Evolutionary conservation across 2,329 filamentous ascomycete genomes (phyloP).

Genomic region (Alternaria postmessia): DNA sequence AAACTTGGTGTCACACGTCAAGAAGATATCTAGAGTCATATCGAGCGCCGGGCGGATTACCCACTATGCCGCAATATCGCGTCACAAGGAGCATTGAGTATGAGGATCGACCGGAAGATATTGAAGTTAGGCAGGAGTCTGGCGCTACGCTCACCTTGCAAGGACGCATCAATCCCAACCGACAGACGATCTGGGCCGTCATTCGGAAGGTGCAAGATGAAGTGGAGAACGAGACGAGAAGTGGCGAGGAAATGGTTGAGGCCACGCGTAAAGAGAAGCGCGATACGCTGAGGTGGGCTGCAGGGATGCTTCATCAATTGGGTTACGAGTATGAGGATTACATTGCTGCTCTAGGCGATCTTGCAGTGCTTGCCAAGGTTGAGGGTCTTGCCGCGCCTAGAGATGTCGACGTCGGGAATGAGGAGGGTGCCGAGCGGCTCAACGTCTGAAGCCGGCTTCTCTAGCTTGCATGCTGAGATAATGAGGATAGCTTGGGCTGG

Average conservation of each 20-base stretch:
- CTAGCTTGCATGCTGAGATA: no score
- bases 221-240: conserved; percentile 26
- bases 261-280: conserved; percentile 30
- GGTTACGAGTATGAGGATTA: conserved; percentile 47
- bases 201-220: conserved; percentile 46
- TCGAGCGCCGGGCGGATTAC: conserved; percentile 43
- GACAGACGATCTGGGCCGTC: conserved; percentile 45
- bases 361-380: conserved; percentile 42
- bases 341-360: conserved; percentile 39
- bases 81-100: conserved; percentile 34
- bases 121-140: conserved; percentile 40
- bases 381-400: conserved; percentile 32
- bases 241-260: conserved; percentile 20
- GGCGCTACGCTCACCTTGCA: conserved; percentile 38
- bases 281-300: conserved; percentile 44
- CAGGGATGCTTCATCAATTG: conserved; percentile 39
- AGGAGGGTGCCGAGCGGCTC: neutral
- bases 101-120: conserved; percentile 37
- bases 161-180: conserved; percentile 42
- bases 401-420: conserved; percentile 4
- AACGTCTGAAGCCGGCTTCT: neutral
- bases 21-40: conserved; percentile 34
- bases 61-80: conserved; percentile 40
- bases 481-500: neutral
- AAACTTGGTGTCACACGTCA: conserved; percentile 53